phyloP scores from a whole-genome alignment of 2,329 filamentous ascomycete genomes.

The Simplicillium sp. region DNA sequence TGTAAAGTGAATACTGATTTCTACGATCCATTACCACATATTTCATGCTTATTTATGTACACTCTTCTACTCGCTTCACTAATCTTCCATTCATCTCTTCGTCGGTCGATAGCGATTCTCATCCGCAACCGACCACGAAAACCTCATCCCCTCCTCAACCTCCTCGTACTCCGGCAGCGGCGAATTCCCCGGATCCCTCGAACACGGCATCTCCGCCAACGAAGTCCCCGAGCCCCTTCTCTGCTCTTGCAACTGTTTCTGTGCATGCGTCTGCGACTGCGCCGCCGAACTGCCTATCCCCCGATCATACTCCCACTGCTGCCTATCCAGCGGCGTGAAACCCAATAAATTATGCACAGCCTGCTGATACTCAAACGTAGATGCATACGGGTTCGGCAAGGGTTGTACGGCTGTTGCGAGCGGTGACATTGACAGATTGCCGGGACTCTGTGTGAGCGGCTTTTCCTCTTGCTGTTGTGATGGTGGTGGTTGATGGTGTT shows the following conservation, averaged over 20 bases:
- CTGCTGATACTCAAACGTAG: slow-evolving; percentile 4
- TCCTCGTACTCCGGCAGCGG: slow-evolving; percentile 23
- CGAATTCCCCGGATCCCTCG: slow-evolving; percentile 18
- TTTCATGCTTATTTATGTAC: too few species aligned
- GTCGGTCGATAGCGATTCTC: slow-evolving; percentile 17
- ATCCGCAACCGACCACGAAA: slow-evolving; percentile 19
- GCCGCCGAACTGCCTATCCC: slow-evolving; percentile 2
- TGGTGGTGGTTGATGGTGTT: background rate
- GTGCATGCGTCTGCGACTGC: slow-evolving; percentile 9
- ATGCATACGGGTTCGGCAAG: background rate
- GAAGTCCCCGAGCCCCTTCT: too few species aligned
- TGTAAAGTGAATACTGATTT: too few species aligned
- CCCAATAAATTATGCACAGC: slow-evolving; percentile 5
- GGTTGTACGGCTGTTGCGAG: slow-evolving; percentile 1
- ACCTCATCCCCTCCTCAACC: slow-evolving; percentile 8
- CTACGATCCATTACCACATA: too few species aligned
- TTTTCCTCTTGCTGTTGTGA: background rate
- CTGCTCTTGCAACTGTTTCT: background rate
- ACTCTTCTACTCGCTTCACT: too few species aligned
- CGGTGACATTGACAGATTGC: background rate
- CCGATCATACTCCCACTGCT: slow-evolving; percentile 5
- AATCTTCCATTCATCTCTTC: slow-evolving; percentile 7
- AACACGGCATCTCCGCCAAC: slow-evolving; percentile 23
- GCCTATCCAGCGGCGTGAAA: background rate
- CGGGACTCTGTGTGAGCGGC: background rate